Conservation (phyloP, 768 basidiomycete genomes). For the Calocybe indica region DNA sequence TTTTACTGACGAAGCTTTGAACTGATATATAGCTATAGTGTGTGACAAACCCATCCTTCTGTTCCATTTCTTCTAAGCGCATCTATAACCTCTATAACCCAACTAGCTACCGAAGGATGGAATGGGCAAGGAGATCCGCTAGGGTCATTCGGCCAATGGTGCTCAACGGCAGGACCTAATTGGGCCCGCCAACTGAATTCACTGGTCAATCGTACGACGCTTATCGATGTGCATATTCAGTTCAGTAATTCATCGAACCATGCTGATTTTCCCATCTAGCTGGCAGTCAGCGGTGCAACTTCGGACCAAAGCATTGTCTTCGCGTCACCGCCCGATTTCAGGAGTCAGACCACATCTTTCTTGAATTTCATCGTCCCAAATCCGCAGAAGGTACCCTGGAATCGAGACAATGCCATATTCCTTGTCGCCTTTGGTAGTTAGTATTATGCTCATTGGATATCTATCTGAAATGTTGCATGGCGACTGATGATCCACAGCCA, state of each 20-base stretch:
- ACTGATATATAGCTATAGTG: conserved; percentile 6
- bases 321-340: conserved; percentile 15
- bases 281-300: conserved; percentile 16
- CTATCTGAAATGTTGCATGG: neutral
- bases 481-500: conserved; percentile 8
- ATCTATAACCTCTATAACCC: neutral
- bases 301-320: conserved; percentile 12
- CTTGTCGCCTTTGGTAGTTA: conserved; percentile 16
- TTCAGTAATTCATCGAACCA: neutral
- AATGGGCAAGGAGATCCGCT: conserved; percentile 13
- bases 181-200: conserved; percentile 14
- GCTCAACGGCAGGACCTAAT: conserved; percentile 16
- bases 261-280: conserved; percentile 3
- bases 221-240: conserved; percentile 7
- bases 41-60: neutral
- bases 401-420: conserved; percentile 11
- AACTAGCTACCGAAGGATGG: conserved; percentile 15
- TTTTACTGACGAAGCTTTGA: neutral
- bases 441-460: neutral
- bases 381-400: conserved; percentile 13
- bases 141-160: conserved; percentile 1
- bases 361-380: conserved; percentile 10
- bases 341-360: conserved; percentile 15
- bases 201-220: conserved; percentile 8
- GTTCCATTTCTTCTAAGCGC: neutral